A percentile compares a stretch with the other conserved stretches of the same genome.
Conservation (phyloP, 805 yeast genomes). For the Teunomyces pallodes region DNA sequence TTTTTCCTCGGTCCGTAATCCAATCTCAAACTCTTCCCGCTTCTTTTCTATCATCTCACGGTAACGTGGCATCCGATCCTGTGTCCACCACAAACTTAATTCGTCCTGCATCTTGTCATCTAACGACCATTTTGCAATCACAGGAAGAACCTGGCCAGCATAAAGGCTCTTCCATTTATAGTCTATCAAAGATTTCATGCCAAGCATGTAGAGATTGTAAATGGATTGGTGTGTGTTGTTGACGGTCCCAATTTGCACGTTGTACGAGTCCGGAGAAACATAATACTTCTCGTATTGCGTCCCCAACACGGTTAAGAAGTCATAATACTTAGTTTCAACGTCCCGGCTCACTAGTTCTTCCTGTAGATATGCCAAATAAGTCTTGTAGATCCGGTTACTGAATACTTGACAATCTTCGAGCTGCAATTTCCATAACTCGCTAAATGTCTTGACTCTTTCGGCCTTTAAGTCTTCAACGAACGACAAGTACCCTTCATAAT, state of each 20-base stretch:
- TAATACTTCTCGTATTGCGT: conserved; percentile 10
- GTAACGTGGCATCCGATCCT: conserved; percentile 18
- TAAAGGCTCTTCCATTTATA: conserved; percentile 24
- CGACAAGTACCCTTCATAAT: conserved; percentile 35
- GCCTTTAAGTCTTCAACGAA: conserved; percentile 21
- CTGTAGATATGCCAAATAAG: conserved; percentile 20
- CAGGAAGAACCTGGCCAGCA: conserved; percentile 28
- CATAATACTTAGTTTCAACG: conserved; percentile 18
- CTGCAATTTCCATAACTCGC: conserved; percentile 37
- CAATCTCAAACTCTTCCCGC: conserved; percentile 22
- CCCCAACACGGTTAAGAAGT: conserved; percentile 17
- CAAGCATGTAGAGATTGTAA: conserved; percentile 14
- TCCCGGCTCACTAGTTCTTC: conserved; percentile 19
- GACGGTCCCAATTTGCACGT: conserved; percentile 8
- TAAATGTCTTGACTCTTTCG: conserved; percentile 25
- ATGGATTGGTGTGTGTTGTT: conserved; percentile 8
- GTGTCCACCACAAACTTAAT: conserved; percentile 20
- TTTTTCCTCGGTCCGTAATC: conserved; percentile 21
- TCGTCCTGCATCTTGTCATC: conserved; percentile 25
- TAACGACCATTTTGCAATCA: conserved; percentile 38
- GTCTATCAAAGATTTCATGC: conserved; percentile 26
- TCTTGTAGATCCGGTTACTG: conserved; percentile 21
- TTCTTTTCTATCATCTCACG: conserved; percentile 20
- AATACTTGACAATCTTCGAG: conserved; percentile 21
- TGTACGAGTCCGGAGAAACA: conserved; percentile 18